Evolutionary conservation across 2,329 filamentous ascomycete genomes (phyloP).

Genomic region (Paecilomyces sp.): DNA sequence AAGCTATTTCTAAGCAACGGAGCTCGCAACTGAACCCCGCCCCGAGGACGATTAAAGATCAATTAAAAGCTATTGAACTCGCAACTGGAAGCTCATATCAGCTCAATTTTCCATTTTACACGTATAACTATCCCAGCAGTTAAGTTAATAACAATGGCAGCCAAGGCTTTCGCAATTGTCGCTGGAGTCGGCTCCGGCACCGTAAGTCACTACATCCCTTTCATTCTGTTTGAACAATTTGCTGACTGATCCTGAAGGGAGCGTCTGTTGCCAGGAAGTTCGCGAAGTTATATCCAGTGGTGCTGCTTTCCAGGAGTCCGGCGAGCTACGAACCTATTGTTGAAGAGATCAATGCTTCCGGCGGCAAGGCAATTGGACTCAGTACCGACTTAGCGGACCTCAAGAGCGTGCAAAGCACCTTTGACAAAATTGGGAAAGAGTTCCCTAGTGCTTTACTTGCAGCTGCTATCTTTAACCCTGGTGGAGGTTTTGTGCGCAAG

Average conservation of each 20-base stretch:
- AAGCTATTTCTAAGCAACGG: neutral
- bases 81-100: neutral
- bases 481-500: constrained; percentile 51
- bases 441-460: constrained; percentile 40
- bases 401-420: constrained; percentile 46
- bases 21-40: neutral
- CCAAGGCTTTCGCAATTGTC: neutral
- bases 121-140: neutral
- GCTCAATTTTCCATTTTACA: neutral
- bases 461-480: constrained; percentile 57
- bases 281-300: constrained; percentile 51
- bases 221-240: neutral
- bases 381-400: constrained; percentile 51
- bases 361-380: constrained; percentile 55
- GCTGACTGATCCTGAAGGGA: constrained; percentile 28
- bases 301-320: constrained; percentile 52
- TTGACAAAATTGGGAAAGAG: constrained; percentile 48
- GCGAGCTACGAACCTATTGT: constrained; percentile 50
- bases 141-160: neutral
- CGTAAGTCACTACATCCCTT: neutral
- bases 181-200: neutral
- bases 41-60: neutral
- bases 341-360: constrained; percentile 51
- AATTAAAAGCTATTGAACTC: neutral
- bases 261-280: constrained; percentile 56